Base-by-base conservation (phyloP, 2,329 filamentous ascomycete species). In the Alternaria burnsii region DNA sequence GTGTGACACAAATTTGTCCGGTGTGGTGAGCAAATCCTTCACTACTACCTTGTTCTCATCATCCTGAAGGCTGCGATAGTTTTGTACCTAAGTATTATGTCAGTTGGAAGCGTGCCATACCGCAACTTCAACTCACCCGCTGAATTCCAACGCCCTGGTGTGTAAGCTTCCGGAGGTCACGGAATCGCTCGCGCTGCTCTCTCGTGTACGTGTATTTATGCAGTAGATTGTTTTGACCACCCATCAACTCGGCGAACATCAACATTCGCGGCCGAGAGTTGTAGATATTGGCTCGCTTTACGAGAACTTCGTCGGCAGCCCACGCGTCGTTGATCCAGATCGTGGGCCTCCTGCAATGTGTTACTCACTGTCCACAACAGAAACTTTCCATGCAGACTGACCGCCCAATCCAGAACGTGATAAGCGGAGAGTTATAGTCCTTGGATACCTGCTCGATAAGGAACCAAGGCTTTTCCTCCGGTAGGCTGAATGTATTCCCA, bases 11-110 rank as follows among this genome's bases (percentile, higher is more conserved):
- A 83, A 86, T n/a, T 81, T 76, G 4, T 77, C 73, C 0, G 84
- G 83, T 2, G 75, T 77, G 3, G 66, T 71, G 7, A 86, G 72
- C 4, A 85, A 68, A 61, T 85, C 81, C 16, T 78, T 77, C 1
- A 84, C 84, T 11, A 86, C 81, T 4, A 86, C 74, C 51, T 81
- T 82, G 70, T 84, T 86, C 75, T 88, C 86, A 63, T 86, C 82
- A 68, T 88, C 85, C 71, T 88, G 86, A 56, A 87, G 87, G 1
- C 82, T 80, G 1, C 86, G 78, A 61, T 88, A 88, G 11, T 57
- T 58, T 52, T 81, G 38, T 12, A 57, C 38, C 54, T 57, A 20
- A 14, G 24, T 26, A n/a, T 5, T 6, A 4, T 12, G 8, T 57
- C 9, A 56, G 22, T 8, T 3, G 7, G 4, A 12, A 9, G 1